These are phyloP conservation scores for Allium fistulosum DNA, from an alignment of 106 monocot species.

Conservation along the genomic window DNA sequence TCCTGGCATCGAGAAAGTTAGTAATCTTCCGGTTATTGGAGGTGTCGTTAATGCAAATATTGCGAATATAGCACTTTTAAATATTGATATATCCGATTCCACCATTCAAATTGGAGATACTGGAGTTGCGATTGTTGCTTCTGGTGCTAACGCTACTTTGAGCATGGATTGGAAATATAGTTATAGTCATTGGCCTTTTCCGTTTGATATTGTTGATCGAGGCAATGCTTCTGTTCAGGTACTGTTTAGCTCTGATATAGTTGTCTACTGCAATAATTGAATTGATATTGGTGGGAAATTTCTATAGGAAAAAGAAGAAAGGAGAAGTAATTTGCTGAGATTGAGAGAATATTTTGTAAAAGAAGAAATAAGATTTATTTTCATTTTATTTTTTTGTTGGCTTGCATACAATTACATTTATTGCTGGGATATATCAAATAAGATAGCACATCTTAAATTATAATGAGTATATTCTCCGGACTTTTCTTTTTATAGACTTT, in stretches of 20 bases:
- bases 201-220: constrained; percentile 40
- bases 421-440: too few relatives aligned
- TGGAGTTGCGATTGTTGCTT: constrained; percentile 49
- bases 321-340: too few relatives aligned
- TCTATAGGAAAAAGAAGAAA: too few relatives aligned
- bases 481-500: too few relatives aligned
- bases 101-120: constrained; percentile 36
- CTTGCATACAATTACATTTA: too few relatives aligned
- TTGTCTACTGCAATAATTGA: too few relatives aligned
- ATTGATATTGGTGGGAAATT: too few relatives aligned
- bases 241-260: background rate
- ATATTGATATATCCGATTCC: constrained; percentile 42
- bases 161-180: constrained; percentile 56
- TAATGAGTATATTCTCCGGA: too few relatives aligned
- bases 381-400: too few relatives aligned
- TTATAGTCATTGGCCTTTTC: constrained; percentile 50
- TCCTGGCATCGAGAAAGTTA: constrained; percentile 47
- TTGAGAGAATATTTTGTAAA: too few relatives aligned
- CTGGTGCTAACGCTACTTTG: constrained; percentile 29
- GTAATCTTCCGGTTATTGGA: constrained; percentile 60
- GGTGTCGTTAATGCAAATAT: constrained; percentile 22
- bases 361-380: too few relatives aligned
- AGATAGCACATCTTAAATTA: too few relatives aligned
- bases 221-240: constrained; percentile 70
- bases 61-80: constrained; percentile 45